These are phyloP conservation scores for Eleusine indica DNA, from an alignment of 176 grass and related monocot genomes.

Conservation along the genomic window DNA sequence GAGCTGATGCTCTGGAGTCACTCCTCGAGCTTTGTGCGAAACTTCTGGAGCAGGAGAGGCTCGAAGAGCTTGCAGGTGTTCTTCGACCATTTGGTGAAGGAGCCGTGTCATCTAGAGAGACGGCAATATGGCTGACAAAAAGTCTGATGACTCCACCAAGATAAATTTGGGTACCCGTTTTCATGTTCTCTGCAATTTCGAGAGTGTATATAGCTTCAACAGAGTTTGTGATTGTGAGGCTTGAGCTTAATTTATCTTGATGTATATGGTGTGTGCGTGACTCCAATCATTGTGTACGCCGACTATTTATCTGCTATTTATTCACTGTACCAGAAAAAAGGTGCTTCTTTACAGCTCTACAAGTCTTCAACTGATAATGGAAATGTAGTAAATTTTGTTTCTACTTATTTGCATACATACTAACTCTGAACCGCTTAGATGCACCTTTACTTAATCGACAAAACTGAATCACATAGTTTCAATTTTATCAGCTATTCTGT, in stretches of 20 bases:
- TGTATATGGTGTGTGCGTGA: constrained; percentile 50
- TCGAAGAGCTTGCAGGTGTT: constrained; percentile 77
- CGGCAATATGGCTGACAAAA: constrained; percentile 91
- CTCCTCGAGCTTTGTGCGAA: constrained; percentile 82
- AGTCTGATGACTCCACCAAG: constrained; percentile 70
- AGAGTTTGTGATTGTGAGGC: constrained; percentile 29
- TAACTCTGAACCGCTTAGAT: background rate
- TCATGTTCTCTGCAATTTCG: background rate
- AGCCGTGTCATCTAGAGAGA: constrained; percentile 79
- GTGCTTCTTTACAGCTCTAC: background rate
- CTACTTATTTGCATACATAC: background rate
- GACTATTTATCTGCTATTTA: constrained; percentile 36
- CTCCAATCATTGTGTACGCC: constrained; percentile 6
- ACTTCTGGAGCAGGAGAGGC: constrained; percentile 78
- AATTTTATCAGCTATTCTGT: background rate
- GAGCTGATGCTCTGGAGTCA: constrained; percentile 82
- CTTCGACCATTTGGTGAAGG: constrained; percentile 74
- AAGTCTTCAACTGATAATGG: constrained; percentile 34
- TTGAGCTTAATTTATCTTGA: constrained; percentile 31
- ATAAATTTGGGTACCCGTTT: constrained; percentile 15
- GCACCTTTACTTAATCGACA: background rate
- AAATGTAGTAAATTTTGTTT: background rate
- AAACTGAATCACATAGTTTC: background rate
- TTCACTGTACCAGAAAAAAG: constrained; percentile 27
- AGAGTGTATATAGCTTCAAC: constrained; percentile 43